Evolutionary conservation across 2,329 filamentous ascomycete species (phyloP), one percentile per base, ranked within the genome.

Genomic region (Ophiostoma perfectum): DNA sequence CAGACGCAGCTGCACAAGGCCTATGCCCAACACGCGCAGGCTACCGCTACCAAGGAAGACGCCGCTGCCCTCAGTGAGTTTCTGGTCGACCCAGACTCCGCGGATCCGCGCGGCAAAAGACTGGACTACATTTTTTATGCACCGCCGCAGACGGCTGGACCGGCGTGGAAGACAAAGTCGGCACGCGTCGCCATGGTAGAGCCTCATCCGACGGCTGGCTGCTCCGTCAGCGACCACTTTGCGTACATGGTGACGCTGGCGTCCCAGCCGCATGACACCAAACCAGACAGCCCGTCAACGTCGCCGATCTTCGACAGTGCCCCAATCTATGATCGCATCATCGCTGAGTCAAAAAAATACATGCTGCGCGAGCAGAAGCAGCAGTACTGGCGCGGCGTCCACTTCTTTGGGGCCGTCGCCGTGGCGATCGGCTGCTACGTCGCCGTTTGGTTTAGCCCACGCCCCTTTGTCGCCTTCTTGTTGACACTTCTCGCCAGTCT

Each of bases 181-280:
- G 89, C 86, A 3, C 84, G 86, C 65, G 90, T 99, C 1, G 89
- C 90, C 70, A 92, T 97, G 87, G 89, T 87, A 27, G 85, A 90
- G 75, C 88, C 91, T 9, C 93, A 97, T 77, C 91, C 93, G 0
- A 86, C 85, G 1, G 82, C 97, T 1, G 84, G 87, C 71, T 97
- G 93, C 79, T 96, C 92, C 1, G 83, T 98, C 39, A 97, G 93
- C 73, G 94, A 99, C 76, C 95, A 98, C 77, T 98, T 97, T 77
- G 93, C 92, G 36, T 90, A 98, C 67, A 90, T 94, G 76, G 88
- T 91, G 5, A 93, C 91, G 0, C 82, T 98, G 9, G n/a, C 65
- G 6, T 36, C 62, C 63, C 52, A 14, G 11, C n/a, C 49, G 6
- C 58, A n/a, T 3, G 41, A 8, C 58, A 9, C 4, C 58, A 39